Evolutionary conservation across 225 moss, liverwort and hornwort genomes (phyloP).

Genomic region (Straminergon stramineum): DNA sequence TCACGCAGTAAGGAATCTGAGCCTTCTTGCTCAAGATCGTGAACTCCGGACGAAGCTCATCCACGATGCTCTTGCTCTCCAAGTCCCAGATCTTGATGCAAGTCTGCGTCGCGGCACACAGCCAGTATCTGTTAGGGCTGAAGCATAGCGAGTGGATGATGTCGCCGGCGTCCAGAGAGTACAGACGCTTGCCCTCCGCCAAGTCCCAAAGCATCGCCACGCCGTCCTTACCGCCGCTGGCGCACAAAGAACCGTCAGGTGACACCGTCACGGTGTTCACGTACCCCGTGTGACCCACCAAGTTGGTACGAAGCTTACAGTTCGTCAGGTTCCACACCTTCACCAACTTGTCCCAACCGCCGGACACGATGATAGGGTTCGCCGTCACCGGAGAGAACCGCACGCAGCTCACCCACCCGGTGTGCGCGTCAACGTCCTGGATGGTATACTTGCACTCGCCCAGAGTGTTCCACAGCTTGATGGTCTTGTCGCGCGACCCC

Average conservation of each 20-base stretch:
- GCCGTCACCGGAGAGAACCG: constrained; percentile 85
- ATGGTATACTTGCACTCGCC: constrained; percentile 97
- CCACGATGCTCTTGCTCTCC: constrained; percentile 94
- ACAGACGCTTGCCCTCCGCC: constrained; percentile 89
- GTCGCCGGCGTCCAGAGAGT: constrained; percentile 84
- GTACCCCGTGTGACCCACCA: constrained; percentile 88
- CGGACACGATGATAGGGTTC: constrained; percentile 88
- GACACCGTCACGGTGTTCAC: constrained; percentile 91
- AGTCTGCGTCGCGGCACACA: constrained; percentile 86
- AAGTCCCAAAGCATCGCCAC: constrained; percentile 96
- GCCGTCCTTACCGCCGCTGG: constrained; percentile 91
- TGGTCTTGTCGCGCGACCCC: constrained; percentile 42
- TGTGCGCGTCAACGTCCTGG: constrained; percentile 91
- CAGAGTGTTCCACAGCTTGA: constrained; percentile 52
- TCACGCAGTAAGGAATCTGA: constrained; percentile 78
- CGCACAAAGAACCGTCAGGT: constrained; percentile 83
- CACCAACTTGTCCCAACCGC: constrained; percentile 94
- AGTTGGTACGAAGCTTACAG: constrained; percentile 82
- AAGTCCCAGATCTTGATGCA: constrained; percentile 99
- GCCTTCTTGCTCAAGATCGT: constrained; percentile 78
- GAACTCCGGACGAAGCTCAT: constrained; percentile 87
- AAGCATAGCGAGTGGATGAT: constrained; percentile 83
- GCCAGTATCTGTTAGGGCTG: constrained; percentile 97
- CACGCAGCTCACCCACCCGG: constrained; percentile 95
- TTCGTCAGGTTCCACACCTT: constrained; percentile 99